Percentiles rank a stretch among this genome's conserved stretches.
phyloP scores from a whole-genome alignment of 768 basidiomycete species.

The Infundibulicybe gibba region DNA sequence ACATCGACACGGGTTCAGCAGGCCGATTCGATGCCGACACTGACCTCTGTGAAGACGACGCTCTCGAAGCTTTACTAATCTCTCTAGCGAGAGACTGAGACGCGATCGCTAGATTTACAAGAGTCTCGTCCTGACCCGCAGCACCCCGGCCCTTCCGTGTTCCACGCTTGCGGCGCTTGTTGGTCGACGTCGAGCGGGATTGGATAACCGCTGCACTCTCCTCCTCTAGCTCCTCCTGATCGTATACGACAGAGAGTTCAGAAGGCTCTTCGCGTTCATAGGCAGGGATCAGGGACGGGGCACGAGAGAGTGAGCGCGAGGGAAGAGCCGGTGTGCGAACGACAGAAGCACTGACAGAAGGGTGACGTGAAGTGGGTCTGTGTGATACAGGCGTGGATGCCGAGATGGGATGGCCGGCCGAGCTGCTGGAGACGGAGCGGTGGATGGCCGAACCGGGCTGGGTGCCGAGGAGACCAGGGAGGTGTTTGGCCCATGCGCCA shows the following conservation, averaged over 20 bases:
- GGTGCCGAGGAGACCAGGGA: conserved; percentile 69
- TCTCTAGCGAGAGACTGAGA: conserved; percentile 84
- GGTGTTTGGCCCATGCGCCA: conserved; percentile 78
- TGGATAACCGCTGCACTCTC: conserved; percentile 35
- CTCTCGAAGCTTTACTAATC: conserved; percentile 64
- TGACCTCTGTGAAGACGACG: conserved; percentile 34
- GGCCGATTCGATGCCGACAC: conserved; percentile 24
- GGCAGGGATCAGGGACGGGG: conserved; percentile 56
- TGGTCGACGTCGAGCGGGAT: conserved; percentile 66
- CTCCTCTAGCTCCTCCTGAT: conserved; percentile 46
- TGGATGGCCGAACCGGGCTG: conserved; percentile 40
- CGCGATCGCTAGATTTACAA: conserved; percentile 71
- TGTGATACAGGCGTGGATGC: conserved; percentile 62
- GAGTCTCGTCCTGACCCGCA: conserved; percentile 49
- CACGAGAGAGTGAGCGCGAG: conserved; percentile 57
- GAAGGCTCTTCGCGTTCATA: conserved; percentile 38
- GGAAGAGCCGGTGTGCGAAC: conserved; percentile 50
- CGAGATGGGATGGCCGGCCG: conserved; percentile 63
- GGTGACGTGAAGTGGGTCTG: conserved; percentile 67
- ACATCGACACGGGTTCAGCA: conserved; percentile 45
- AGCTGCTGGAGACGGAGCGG: conserved; percentile 58
- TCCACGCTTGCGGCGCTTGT: conserved; percentile 82
- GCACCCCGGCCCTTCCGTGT: conserved; percentile 77
- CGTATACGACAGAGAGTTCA: conserved; percentile 52
- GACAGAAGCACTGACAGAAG: conserved; percentile 41